Percentiles rank a stretch among this genome's conserved stretches.
These are phyloP conservation scores for Botrytis medusae DNA, from an alignment of 2,329 filamentous ascomycete genomes.

Conservation along the genomic window DNA sequence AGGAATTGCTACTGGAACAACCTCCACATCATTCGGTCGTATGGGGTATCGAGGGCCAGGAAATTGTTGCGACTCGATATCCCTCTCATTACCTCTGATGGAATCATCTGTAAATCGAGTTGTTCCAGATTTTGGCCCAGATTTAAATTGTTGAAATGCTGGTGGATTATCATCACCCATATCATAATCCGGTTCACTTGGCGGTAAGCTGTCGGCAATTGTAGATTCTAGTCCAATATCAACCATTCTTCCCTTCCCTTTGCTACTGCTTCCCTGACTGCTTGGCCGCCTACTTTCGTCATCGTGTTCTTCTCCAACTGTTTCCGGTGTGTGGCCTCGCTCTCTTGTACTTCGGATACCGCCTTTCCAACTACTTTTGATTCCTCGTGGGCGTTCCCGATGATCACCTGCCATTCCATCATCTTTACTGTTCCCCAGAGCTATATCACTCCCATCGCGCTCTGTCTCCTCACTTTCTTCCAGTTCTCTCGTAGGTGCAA, in stretches of 20 bases:
- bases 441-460: conserved; percentile 61
- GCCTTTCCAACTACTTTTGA: conserved; percentile 66
- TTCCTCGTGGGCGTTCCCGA: conserved; percentile 48
- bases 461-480: conserved; percentile 85
- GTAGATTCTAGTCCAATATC: conserved; percentile 80
- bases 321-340: conserved; percentile 34
- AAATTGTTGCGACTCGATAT: conserved; percentile 30
- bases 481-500: conserved; percentile 72
- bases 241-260: conserved; percentile 69
- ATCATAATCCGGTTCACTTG: conserved; percentile 59
- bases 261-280: conserved; percentile 44
- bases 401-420: conserved; percentile 47
- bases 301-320: conserved; percentile 42
- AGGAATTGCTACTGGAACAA: conserved; percentile 56
- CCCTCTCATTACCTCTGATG: conserved; percentile 28
- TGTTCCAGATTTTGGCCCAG: conserved; percentile 35
- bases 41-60: conserved; percentile 29
- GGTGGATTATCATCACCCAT: conserved; percentile 55
- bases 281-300: conserved; percentile 33
- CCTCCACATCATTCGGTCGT: conserved; percentile 39
- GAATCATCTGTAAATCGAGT: conserved; percentile 36
- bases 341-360: conserved; percentile 37
- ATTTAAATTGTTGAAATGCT: conserved; percentile 59
- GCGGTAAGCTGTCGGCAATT: conserved; percentile 58
- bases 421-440: conserved; percentile 55